These are phyloP conservation scores for Comarum palustre DNA, from an alignment of 306 rosid genomes.

Conservation along the genomic window DNA sequence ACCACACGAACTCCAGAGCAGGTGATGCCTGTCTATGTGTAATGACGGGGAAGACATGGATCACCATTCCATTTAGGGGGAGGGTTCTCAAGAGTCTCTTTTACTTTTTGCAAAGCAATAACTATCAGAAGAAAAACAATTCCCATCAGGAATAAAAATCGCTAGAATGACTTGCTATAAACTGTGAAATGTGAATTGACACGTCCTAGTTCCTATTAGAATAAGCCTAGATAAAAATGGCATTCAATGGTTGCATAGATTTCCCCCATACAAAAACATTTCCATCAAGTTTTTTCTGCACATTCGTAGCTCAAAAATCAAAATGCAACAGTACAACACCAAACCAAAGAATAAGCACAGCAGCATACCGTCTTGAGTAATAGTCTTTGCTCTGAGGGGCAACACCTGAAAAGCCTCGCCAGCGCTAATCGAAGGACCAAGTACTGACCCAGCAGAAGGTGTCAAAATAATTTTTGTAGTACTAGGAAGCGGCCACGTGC, in stretches of 20 bases:
- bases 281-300: background rate
- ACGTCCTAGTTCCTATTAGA: background rate
- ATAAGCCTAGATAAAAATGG: background rate
- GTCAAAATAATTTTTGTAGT: constrained; percentile 56
- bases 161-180: background rate
- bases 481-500: constrained; percentile 81
- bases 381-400: constrained; percentile 64
- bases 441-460: constrained; percentile 47
- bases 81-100: constrained; percentile 50
- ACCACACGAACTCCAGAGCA: constrained; percentile 72
- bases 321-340: background rate
- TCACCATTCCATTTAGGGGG: constrained; percentile 89
- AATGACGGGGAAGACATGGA: constrained; percentile 73
- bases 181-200: background rate
- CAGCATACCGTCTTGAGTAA: constrained; percentile 67
- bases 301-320: background rate
- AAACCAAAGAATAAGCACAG: constrained; percentile 7
- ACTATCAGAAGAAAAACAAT: constrained; percentile 43
- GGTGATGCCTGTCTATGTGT: constrained; percentile 84
- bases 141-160: background rate
- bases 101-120: constrained; percentile 54
- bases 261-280: background rate
- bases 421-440: constrained; percentile 74
- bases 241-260: background rate
- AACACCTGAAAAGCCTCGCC: constrained; percentile 68